A percentile compares a stretch with the other conserved stretches of the same genome.
Evolutionary conservation across 139 green algal species (phyloP).

Genomic region (Tetraselmis striata): DNA sequence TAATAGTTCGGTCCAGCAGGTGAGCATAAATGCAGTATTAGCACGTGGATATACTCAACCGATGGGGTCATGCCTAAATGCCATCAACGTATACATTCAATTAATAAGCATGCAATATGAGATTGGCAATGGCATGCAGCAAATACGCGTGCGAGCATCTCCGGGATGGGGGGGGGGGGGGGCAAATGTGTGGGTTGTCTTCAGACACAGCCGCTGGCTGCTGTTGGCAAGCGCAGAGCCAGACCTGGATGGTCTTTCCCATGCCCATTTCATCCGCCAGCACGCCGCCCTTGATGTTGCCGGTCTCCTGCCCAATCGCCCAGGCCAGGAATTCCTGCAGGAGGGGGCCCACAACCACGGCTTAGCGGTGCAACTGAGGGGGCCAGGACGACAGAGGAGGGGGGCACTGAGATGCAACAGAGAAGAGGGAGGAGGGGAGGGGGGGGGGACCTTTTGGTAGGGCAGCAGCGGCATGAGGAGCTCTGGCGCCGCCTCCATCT

Average conservation of each 20-base stretch:
- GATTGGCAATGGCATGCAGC: too few relatives aligned
- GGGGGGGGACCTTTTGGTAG: constrained; percentile 66
- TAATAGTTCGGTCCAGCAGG: too few relatives aligned
- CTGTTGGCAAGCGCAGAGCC: too few relatives aligned
- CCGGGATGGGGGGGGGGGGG: too few relatives aligned
- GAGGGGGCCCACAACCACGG: not conserved
- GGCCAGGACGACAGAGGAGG: constrained; percentile 8
- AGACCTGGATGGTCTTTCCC: constrained; percentile 50
- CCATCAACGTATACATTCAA: too few relatives aligned
- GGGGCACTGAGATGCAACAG: constrained; percentile 14
- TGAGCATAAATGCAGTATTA: too few relatives aligned
- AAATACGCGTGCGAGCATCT: too few relatives aligned
- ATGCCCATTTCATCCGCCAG: constrained; percentile 79
- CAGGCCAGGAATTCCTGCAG: constrained; percentile 77
- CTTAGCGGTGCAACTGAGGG: not conserved
- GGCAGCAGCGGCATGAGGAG: constrained; percentile 84
- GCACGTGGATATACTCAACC: too few relatives aligned
- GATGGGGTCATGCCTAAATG: too few relatives aligned
- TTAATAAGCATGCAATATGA: too few relatives aligned
- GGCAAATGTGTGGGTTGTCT: too few relatives aligned
- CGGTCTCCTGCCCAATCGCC: constrained; percentile 60
- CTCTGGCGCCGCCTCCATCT: constrained; percentile 27
- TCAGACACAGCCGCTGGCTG: too few relatives aligned
- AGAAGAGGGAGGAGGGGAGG: constrained; percentile 12
- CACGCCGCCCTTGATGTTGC: constrained; percentile 66